Base-by-base conservation (phyloP, 2,329 filamentous ascomycete species). In the Sporothrix dimorphospora region DNA sequence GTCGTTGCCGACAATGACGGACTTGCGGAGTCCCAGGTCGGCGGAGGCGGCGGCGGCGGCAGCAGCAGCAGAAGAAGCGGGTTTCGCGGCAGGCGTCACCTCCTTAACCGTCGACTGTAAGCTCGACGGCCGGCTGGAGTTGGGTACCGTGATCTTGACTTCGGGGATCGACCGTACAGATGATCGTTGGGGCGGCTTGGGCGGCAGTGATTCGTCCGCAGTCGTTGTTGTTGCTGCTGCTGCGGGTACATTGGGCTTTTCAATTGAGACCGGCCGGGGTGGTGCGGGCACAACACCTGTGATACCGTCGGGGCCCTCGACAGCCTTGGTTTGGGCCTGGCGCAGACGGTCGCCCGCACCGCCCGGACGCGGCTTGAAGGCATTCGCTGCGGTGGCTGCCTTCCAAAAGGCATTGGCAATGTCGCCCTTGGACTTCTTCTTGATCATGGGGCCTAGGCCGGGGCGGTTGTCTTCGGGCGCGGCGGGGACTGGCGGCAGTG, bases 371-470 rank as follows among this genome's bases (percentile, higher is more conserved):
- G 95, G 95, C 78, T 95, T 97, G 83, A 98, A 98, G 0, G 87
- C 86, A 49, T 80, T 87, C 12, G 90, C 91, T 30, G 91, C 89
- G 71, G 86, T 89, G 0, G 93, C 94, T 30, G 94, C 94, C 80
- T 94, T 97, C 82, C 92, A 92, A 74, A 98, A 88, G 6, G 88
- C 87, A 47, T 88, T 91, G 24, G 92, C 92, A 77, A 96, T 85
- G 72, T 96, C 91, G n/a, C 85, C 87, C 74, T 87, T 90, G 1
- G 90, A 91, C 74, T 88, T 89, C 74, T 91, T 89, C 81, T 93
- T 95, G 77, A 98, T 91, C 94, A 97, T 97, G 1, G 94, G 93
- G 0, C 94, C 94, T 7, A 97, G 86, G 0, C 94, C 94, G 21
- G 94, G 93, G n/a, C 93, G 83, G 7, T 74, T 78, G 1, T 86